Conservation (phyloP, 2,329 filamentous ascomycete species). For the Trichoderma sp. region DNA sequence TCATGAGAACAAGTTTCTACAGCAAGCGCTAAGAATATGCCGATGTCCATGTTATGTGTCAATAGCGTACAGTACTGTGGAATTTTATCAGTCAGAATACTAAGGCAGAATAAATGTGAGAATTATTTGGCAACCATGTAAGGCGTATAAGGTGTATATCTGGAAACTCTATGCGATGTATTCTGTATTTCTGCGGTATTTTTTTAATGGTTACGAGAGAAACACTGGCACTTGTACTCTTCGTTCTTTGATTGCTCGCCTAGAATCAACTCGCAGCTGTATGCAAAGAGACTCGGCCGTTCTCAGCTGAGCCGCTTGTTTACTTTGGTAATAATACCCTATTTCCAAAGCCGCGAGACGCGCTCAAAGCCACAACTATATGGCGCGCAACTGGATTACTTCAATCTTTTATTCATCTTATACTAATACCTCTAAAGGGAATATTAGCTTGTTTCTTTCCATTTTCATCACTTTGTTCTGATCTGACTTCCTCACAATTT, state of each 20-base stretch:
- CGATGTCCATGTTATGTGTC: not conserved
- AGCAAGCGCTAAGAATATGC: not conserved
- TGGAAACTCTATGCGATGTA: not conserved
- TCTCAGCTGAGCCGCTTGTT: not conserved
- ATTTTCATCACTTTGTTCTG: not conserved
- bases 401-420: not conserved
- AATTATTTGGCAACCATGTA: not conserved
- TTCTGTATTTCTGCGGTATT: not conserved
- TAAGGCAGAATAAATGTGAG: not conserved
- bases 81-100: not conserved
- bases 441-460: not conserved
- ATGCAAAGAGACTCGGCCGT: not conserved
- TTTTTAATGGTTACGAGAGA: not conserved
- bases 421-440: not conserved
- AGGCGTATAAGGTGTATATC: not conserved
- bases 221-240: not conserved
- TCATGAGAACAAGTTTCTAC: not conserved
- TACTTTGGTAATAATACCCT: not conserved
- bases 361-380: not conserved
- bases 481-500: not conserved
- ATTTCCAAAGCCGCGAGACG: not conserved
- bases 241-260: not conserved
- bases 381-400: not conserved
- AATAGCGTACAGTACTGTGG: not conserved
- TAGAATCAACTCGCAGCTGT: not conserved